Evolutionary conservation across 805 yeast genomes (phyloP).

Genomic region (Kluyveromyces aestuarii): DNA sequence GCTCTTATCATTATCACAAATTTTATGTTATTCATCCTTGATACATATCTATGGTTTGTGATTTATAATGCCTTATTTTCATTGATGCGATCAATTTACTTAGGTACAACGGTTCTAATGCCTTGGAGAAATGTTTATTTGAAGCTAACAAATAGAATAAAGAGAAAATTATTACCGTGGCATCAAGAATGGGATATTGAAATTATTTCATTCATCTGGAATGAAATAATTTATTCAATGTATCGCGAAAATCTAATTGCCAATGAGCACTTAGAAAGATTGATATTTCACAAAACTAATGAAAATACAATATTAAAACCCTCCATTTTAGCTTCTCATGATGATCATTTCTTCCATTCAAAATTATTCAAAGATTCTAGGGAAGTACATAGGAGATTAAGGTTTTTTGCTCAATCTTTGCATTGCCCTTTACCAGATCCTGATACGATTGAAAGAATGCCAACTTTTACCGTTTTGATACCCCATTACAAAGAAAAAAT

Average conservation of each 20-base stretch:
- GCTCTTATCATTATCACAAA: slow-evolving; percentile 43
- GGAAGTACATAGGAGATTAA: slow-evolving; percentile 65
- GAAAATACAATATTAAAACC: slow-evolving; percentile 47
- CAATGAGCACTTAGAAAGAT: slow-evolving; percentile 50
- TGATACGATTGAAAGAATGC: slow-evolving; percentile 49
- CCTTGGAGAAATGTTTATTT: slow-evolving; percentile 69
- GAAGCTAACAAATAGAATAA: slow-evolving; percentile 58
- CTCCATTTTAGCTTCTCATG: slow-evolving; percentile 60
- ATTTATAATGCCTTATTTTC: slow-evolving; percentile 60
- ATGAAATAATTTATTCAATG: slow-evolving; percentile 61
- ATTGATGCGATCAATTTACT: slow-evolving; percentile 48
- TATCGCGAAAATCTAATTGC: slow-evolving; percentile 61
- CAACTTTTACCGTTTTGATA: slow-evolving; percentile 62
- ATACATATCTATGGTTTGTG: slow-evolving; percentile 72
- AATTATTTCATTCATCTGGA: slow-evolving; percentile 52
- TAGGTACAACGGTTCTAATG: slow-evolving; percentile 69
- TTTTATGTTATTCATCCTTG: slow-evolving; percentile 53
- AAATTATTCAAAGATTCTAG: slow-evolving; percentile 43
- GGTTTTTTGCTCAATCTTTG: slow-evolving; percentile 73
- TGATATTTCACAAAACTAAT: slow-evolving; percentile 40
- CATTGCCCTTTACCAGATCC: slow-evolving; percentile 70
- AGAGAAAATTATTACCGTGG: slow-evolving; percentile 42
- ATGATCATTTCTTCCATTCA: slow-evolving; percentile 47
- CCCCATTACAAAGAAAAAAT: slow-evolving; percentile 77
- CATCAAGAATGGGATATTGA: slow-evolving; percentile 1